Conservation (phyloP, 2,329 filamentous ascomycete genomes). For the Ampelomyces quisqualis region DNA sequence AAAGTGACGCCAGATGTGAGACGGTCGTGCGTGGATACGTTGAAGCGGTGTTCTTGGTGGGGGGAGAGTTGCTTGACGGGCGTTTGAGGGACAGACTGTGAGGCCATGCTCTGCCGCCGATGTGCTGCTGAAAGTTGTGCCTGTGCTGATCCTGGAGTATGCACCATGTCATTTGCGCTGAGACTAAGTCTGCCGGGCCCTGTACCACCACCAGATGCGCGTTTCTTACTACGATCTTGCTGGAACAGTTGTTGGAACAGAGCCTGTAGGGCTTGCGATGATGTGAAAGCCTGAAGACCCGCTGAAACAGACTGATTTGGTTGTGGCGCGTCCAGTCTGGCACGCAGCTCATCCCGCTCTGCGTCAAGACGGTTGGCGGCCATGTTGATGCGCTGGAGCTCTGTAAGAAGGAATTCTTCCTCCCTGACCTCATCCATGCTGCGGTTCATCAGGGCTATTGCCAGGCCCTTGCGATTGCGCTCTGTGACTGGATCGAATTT, state of each 20-base stretch:
- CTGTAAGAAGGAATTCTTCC: conserved; percentile 83
- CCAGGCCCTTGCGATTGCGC: conserved; percentile 78
- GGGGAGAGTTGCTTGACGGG: conserved; percentile 59
- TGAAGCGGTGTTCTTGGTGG: conserved; percentile 76
- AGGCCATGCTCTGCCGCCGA: conserved; percentile 41
- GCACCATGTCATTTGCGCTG: conserved; percentile 40
- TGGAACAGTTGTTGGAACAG: conserved; percentile 80
- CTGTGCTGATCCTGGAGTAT: conserved; percentile 36
- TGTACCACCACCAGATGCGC: conserved; percentile 49
- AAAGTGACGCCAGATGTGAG: conserved; percentile 85
- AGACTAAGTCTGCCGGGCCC: conserved; percentile 43
- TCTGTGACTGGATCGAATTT: conserved; percentile 84
- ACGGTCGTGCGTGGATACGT: conserved; percentile 82
- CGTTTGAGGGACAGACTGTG: conserved; percentile 43
- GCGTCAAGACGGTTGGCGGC: conserved; percentile 83
- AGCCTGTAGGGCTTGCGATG: conserved; percentile 74
- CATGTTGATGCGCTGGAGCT: conserved; percentile 87
- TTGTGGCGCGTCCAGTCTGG: conserved; percentile 78
- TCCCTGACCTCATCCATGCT: conserved; percentile 87
- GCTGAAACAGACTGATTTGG: conserved; percentile 49
- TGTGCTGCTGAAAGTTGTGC: conserved; percentile 33
- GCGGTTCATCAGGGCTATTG: conserved; percentile 73
- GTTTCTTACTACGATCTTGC: conserved; percentile 86
- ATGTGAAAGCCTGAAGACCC: conserved; percentile 64
- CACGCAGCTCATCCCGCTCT: conserved; percentile 83